Evolutionary conservation across 176 grass and related monocot genomes (phyloP), one percentile per base, ranked within the genome.

Genomic region (Poa pratensis): DNA sequence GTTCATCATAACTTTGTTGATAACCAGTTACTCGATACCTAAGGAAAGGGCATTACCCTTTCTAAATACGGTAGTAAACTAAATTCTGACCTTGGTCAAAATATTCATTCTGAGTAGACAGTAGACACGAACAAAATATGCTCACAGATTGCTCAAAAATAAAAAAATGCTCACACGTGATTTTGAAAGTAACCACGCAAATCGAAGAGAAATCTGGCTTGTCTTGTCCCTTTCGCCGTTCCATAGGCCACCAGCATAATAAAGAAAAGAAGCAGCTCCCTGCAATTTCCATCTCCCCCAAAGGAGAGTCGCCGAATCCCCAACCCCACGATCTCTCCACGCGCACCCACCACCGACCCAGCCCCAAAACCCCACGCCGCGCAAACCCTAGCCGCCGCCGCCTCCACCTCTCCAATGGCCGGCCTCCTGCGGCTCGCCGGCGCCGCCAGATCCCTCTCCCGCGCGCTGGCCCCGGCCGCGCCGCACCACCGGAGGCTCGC

Each of bases 341-440:
- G 30, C 40, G 42, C 71, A 9, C 77, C 40, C 76, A n/a, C 16
- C 40, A 50, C 4, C 78, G 34, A 20, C 27, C 27, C 77, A 20
- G 6, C 53, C 35, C 73, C 19, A 81, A 90, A 87, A 85, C 84
- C 84, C 84, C 80, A 76, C 86, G 23, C 60, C 74, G 78, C 53
- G 51, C 82, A 80, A 85, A 82, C 89, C 76, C 92, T 86, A 80
- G 76, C 89, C 83, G 74, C 67, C 50, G 26, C 72, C 64, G 69
- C 88, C 79, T 17, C 28, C 73, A 0, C 77, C 1, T 30, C n/a
- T 34, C 57, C 64, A 85, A 97, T 97, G 94, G 77, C 92, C 68
- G 90, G 80, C 27, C 61, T 97, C 75, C 78, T 90, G 76, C 88
- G 81, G 80, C 75, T 85, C 69, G 51, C 92, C 34, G 77, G 35